These are phyloP conservation scores for Aquilaria agallochum DNA, from an alignment of 441 rosid species.

Conservation along the genomic window DNA sequence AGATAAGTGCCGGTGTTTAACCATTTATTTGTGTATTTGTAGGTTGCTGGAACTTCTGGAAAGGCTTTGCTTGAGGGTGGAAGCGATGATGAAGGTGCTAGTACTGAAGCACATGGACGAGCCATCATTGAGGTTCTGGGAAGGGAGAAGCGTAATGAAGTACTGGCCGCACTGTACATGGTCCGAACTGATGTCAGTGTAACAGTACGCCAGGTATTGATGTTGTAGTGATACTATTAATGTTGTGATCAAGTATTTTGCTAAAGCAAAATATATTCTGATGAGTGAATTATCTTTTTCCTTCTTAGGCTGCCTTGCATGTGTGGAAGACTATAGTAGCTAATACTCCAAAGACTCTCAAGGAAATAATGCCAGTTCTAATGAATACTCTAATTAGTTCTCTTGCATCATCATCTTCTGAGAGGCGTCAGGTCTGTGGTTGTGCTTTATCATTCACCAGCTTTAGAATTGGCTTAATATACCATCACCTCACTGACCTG, in stretches of 20 bases:
- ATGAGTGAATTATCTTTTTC: conserved; percentile 1
- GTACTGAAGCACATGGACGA: conserved; percentile 99
- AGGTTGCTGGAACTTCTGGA: conserved; percentile 99
- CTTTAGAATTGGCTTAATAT: background rate
- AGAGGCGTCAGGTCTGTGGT: conserved; percentile 91
- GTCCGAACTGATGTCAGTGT: conserved; percentile 97
- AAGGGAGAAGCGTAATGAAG: conserved; percentile 93
- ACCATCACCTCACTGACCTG: background rate
- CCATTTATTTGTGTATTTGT: conserved; percentile 10
- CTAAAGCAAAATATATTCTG: background rate
- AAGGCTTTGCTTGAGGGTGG: conserved; percentile 99
- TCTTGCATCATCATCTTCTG: conserved; percentile 92
- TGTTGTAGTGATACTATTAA: conserved; percentile 10
- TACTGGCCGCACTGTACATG: conserved; percentile 99
- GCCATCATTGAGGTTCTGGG: conserved; percentile 99
- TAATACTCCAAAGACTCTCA: conserved; percentile 97
- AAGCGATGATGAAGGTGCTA: conserved; percentile 99
- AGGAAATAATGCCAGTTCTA: conserved; percentile 97
- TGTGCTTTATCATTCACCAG: conserved; percentile 6
- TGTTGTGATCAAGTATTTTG: conserved; percentile 1
- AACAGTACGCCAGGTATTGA: conserved; percentile 96
- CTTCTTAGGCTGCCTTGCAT: conserved; percentile 90
- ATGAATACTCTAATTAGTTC: conserved; percentile 95
- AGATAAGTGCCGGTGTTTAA: background rate
- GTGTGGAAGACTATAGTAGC: conserved; percentile 99